Conservation (phyloP, 2,329 filamentous ascomycete species). For the Fusarium coicis region DNA sequence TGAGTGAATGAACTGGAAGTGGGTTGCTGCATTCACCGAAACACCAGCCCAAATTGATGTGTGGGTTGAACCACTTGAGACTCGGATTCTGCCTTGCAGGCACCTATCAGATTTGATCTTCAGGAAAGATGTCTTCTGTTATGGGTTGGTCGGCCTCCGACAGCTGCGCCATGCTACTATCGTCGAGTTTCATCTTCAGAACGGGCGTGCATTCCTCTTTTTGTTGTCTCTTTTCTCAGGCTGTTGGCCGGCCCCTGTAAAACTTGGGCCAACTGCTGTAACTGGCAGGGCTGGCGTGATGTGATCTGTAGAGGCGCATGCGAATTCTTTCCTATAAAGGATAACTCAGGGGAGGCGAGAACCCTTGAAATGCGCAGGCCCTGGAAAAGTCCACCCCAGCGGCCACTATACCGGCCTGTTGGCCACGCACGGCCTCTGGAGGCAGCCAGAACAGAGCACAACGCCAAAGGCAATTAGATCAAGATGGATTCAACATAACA, state of each 20-base stretch:
- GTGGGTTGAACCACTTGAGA: not conserved
- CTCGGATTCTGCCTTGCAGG: not conserved
- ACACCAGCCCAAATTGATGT: not conserved
- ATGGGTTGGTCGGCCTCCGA: not conserved
- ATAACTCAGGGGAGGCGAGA: no score
- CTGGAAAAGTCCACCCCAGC: not conserved
- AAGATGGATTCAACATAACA: not conserved
- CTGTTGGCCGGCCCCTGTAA: not conserved
- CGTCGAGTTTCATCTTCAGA: not conserved
- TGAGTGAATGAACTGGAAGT: not conserved
- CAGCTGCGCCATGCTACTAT: not conserved
- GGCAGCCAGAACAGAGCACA: conserved; percentile 3
- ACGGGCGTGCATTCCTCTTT: not conserved
- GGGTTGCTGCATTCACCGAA: not conserved
- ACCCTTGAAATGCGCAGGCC: not conserved
- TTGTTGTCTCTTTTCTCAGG: not conserved
- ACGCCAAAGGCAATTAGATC: rapidly evolving
- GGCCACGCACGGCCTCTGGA: not conserved
- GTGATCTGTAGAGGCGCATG: not conserved
- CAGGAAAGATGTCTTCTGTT: not conserved
- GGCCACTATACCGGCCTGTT: not conserved
- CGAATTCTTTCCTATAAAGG: not conserved
- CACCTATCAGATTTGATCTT: not conserved
- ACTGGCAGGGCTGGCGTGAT: not conserved
- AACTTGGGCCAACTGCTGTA: not conserved